Percentiles rank a stretch among this genome's conserved stretches.
phyloP scores from a whole-genome alignment of 1,284 basidiomycete species.

The Ustilago vetiveriae region DNA sequence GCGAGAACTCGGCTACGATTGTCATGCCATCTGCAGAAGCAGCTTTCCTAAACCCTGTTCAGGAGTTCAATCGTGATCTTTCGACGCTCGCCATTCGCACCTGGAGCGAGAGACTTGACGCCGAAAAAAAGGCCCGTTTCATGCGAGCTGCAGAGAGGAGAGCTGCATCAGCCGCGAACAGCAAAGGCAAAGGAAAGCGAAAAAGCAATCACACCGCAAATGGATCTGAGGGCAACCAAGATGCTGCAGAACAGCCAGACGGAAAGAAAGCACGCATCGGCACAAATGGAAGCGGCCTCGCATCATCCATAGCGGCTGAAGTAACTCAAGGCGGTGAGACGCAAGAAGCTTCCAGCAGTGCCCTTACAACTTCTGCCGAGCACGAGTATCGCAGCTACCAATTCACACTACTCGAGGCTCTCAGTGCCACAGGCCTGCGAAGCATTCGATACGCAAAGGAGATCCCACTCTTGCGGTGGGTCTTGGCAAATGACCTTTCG shows the following conservation, averaged over 20 bases:
- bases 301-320: constrained; percentile 1
- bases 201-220: constrained; percentile 13
- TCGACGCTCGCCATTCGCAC: constrained; percentile 87
- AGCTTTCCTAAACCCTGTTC: constrained; percentile 93
- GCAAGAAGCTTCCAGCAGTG: neutral
- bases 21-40: constrained; percentile 64
- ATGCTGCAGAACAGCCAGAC: constrained; percentile 8
- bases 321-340: neutral
- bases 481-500: constrained; percentile 93
- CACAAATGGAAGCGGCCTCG: constrained; percentile 2
- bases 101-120: constrained; percentile 82
- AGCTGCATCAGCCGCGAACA: constrained; percentile 34
- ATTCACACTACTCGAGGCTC: constrained; percentile 88
- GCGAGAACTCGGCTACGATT: constrained; percentile 64
- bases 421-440: constrained; percentile 93
- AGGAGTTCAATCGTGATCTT: constrained; percentile 96
- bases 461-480: constrained; percentile 87
- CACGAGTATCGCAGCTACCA: constrained; percentile 73
- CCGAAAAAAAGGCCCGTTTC: constrained; percentile 75
- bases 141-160: constrained; percentile 68
- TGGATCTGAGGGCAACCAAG: neutral
- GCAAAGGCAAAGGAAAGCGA: constrained; percentile 47
- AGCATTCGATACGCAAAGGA: constrained; percentile 98
- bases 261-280: constrained; percentile 19
- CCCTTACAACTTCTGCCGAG: constrained; percentile 1